phyloP scores from a whole-genome alignment of 2,329 filamentous ascomycete species.

The Hirsutella minnesotensis region DNA sequence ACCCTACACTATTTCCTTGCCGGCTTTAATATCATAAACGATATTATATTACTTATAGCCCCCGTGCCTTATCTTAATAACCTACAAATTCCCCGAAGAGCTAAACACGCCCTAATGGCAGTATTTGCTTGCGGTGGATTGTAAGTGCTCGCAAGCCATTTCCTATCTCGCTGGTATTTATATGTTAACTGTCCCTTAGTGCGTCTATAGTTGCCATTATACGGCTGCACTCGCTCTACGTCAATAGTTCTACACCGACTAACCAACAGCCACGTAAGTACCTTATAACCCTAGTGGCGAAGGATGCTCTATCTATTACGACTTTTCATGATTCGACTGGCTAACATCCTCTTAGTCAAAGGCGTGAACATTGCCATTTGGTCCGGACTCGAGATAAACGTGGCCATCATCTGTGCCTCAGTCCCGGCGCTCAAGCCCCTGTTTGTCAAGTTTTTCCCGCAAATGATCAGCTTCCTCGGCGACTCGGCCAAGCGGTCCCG shows the following conservation, averaged over 20 bases:
- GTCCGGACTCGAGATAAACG: too few species aligned
- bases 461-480: constrained; percentile 6
- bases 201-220: constrained; percentile 13
- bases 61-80: too few species aligned
- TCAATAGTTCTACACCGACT: not conserved
- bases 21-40: too few species aligned
- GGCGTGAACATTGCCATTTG: too few species aligned
- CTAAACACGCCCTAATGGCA: constrained; percentile 25
- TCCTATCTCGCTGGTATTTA: not conserved
- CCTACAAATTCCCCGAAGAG: too few species aligned
- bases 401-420: too few species aligned
- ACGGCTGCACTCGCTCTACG: constrained; percentile 10
- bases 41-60: too few species aligned
- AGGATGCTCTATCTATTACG: too few species aligned
- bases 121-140: constrained; percentile 25
- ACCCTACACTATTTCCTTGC: constrained; percentile 15
- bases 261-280: not conserved
- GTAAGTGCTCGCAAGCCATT: constrained; percentile 11
- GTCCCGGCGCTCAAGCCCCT: constrained; percentile 21
- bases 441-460: constrained; percentile 13
- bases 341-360: too few species aligned
- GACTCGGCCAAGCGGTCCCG: constrained; percentile 4
- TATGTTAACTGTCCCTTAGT: not conserved
- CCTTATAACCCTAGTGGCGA: too few species aligned
- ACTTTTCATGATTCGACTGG: too few species aligned